Evolutionary conservation across 75 land plant species (phyloP), one percentile per base, ranked within the genome.

Genomic region (Cunninghamia lanceolata): DNA sequence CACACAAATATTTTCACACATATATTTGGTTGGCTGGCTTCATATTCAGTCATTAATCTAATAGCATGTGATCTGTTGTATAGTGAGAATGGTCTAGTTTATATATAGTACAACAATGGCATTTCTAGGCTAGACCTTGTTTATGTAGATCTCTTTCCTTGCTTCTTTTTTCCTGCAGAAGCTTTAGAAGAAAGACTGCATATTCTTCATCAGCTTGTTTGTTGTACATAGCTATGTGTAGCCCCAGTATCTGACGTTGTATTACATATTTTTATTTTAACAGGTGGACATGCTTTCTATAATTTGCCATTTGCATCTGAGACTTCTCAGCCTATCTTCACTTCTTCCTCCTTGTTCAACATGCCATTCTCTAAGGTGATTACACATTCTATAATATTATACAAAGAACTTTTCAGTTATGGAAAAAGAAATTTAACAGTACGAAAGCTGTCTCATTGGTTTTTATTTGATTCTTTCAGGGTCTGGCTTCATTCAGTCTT

Each of bases 261-360:
- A 1, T 30, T 9, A 70, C 10, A 73, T 73, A 73, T 1, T 9
- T 10, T 32, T 28, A 45, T 80, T 25, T 40, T 38, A 77, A 40
- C 82, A 80, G 82, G 82, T 40, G 46, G 43, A 45, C 42, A 80
- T 45, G 45, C 47, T 16, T 45, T 80, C 47, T 80, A 43, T 14
- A 80, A 80, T n/a, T 80, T 80, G 82, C 82, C 82, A 43, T 80
- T 80, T 45, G 45, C 82, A 80, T 80, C 82, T 43, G 82, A 80
- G 25, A 30, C n/a, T 80, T 80, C 82, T 80, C 47, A 40, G 45
- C 50, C 46, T n/a, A 45, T 43, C n/a, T 80, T 80, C 52, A 13
- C 28, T 43, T 45, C 82, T 38, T 45, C 82, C 10, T 80, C 82
- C 50, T 43, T 43, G 15, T n/a, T 80, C 30, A 13, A 28, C 4